Percentiles rank a stretch among this genome's conserved stretches.
Evolutionary conservation across 176 grass and related monocot species (phyloP).

Genomic region (Aegilops bicornis): DNA sequence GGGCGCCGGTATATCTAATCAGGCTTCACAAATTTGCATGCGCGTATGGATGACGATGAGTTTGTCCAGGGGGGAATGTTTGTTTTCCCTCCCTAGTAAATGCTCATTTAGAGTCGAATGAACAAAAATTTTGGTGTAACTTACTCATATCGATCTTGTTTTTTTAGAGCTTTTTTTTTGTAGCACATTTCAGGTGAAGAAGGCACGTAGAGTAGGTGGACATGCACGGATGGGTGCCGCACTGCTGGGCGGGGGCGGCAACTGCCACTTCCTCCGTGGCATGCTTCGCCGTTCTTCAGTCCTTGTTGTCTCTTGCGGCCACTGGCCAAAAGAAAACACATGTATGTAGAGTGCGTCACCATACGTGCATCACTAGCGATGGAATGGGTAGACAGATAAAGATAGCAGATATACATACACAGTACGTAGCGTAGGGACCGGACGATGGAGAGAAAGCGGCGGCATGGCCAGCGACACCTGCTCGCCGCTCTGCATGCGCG

Average conservation of each 20-base stretch:
- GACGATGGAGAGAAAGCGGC: not conserved
- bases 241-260: not conserved
- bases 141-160: not conserved
- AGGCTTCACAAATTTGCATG: not conserved
- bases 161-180: no score
- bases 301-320: not conserved
- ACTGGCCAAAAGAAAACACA: not conserved
- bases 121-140: no score
- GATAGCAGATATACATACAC: not conserved
- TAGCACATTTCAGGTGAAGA: no score
- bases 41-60: not conserved
- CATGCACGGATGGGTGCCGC: not conserved
- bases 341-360: not conserved
- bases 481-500: not conserved
- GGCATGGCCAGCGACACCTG: conserved; percentile 9
- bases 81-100: not conserved
- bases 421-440: not conserved
- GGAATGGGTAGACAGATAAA: not conserved
- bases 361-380: not conserved
- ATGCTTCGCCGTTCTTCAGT: not conserved
- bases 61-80: not conserved
- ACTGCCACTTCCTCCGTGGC: conserved; percentile 1
- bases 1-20: not conserved
- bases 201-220: not conserved
- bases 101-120: not conserved